These are phyloP conservation scores for Leishmania lainsoni DNA, from an alignment of 208 protist species.

Conservation along the genomic window DNA sequence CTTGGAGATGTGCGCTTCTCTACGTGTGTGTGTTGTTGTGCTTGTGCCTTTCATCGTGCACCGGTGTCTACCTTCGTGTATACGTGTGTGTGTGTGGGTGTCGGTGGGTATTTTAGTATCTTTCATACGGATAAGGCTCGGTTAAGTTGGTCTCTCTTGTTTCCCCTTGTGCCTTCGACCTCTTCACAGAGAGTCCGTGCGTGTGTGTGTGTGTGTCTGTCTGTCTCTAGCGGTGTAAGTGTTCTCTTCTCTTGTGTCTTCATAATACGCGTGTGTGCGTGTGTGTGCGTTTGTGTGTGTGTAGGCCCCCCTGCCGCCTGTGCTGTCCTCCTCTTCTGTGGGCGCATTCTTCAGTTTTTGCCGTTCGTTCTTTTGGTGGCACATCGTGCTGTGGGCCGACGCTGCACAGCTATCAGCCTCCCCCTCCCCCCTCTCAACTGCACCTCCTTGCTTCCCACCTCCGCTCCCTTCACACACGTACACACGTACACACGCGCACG, in stretches of 20 bases:
- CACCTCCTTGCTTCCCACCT: neutral
- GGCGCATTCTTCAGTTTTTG: too few relatives aligned
- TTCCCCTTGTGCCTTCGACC: neutral
- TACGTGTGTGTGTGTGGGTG: neutral
- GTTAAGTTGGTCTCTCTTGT: neutral
- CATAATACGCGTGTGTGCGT: too few relatives aligned
- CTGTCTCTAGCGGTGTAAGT: too few relatives aligned
- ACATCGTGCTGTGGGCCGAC: neutral
- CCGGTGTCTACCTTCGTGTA: neutral
- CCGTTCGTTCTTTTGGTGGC: neutral
- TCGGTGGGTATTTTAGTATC: neutral
- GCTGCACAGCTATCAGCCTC: neutral
- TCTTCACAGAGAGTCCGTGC: neutral
- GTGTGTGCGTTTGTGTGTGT: neutral
- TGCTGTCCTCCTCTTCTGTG: neutral
- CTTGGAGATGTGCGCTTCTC: too few relatives aligned
- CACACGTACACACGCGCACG: neutral
- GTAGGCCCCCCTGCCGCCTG: too few relatives aligned
- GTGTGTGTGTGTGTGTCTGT: too few relatives aligned
- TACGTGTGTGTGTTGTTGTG: neutral
- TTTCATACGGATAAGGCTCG: neutral
- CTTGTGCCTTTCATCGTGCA: neutral
- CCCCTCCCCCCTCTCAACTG: neutral
- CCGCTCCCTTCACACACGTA: neutral
- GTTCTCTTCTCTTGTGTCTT: too few relatives aligned